phyloP scores from a whole-genome alignment of 148 eudicot species.

The Rhododendron molle region DNA sequence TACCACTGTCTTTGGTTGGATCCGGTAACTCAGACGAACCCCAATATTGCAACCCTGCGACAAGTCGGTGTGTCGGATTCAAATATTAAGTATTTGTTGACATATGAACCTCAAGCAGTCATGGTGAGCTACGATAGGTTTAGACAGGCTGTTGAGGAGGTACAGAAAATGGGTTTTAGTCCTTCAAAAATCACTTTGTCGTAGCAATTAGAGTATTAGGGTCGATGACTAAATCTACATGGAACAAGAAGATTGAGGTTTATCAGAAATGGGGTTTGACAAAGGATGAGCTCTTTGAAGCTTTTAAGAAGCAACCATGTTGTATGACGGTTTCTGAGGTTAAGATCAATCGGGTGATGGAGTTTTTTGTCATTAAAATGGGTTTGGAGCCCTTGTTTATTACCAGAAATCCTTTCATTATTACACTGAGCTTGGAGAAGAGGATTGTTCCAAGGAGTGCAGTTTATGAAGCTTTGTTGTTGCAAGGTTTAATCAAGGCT shows the following conservation, averaged over 20 bases:
- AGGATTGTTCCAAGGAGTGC: background rate
- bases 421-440: background rate
- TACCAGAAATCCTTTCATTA: background rate
- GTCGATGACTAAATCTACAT: background rate
- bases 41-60: background rate
- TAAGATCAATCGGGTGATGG: background rate
- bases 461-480: background rate
- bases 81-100: slow-evolving; percentile 8
- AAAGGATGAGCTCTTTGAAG: background rate
- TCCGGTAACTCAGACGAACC: background rate
- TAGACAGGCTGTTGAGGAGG: slow-evolving; percentile 16
- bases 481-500: background rate
- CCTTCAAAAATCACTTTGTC: slow-evolving; percentile 2
- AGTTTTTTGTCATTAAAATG: background rate
- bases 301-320: background rate
- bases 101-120: background rate
- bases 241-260: background rate
- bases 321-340: background rate
- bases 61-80: background rate
- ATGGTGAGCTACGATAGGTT: background rate
- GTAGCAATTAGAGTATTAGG: background rate
- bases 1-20: background rate
- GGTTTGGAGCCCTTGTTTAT: background rate
- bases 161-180: slow-evolving; percentile 19
- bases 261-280: background rate